These are phyloP conservation scores for Gaertneriomyces semiglobifer DNA, from an alignment of 192 early-diverging fungal species.

Conservation along the genomic window DNA sequence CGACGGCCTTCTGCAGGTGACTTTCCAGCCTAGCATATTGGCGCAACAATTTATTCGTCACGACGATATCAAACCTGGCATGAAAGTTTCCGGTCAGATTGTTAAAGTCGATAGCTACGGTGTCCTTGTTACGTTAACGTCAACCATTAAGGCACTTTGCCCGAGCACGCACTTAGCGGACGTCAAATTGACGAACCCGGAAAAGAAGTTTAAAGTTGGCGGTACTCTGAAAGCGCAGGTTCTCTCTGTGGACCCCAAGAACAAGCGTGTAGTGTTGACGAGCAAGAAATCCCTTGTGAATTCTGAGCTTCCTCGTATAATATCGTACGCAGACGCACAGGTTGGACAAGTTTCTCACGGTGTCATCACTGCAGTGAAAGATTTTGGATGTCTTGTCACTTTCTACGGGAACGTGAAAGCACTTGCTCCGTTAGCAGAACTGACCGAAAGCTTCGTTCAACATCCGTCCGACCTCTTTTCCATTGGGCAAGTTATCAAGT, in stretches of 20 bases:
- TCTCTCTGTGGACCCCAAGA: conserved; percentile 52
- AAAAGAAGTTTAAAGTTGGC: conserved; percentile 75
- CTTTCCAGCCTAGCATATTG: conserved; percentile 67
- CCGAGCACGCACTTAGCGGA: conserved; percentile 77
- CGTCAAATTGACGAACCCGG: conserved; percentile 65
- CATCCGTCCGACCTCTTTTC: conserved; percentile 68
- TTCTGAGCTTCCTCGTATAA: conserved; percentile 64
- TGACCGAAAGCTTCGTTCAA: conserved; percentile 42
- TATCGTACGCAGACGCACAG: conserved; percentile 54
- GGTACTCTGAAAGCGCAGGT: conserved; percentile 64
- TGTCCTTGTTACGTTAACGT: conserved; percentile 35
- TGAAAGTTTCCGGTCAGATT: conserved; percentile 46
- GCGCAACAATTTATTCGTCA: conserved; percentile 65
- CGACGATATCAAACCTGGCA: conserved; percentile 64
- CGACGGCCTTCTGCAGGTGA: conserved; percentile 69
- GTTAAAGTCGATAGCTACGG: conserved; percentile 37
- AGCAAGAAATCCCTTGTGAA: conserved; percentile 72
- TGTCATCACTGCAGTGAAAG: conserved; percentile 56
- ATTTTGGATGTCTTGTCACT: conserved; percentile 65
- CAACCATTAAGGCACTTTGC: conserved; percentile 64
- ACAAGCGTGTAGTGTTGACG: conserved; percentile 64
- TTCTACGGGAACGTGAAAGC: conserved; percentile 77
- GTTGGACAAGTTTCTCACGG: conserved; percentile 64
- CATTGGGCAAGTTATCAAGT: conserved; percentile 69
- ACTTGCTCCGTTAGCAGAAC: conserved; percentile 69